Conservation (phyloP, 2,329 filamentous ascomycete genomes). For the Ophiognomonia clavigignenti-juglandacearum region DNA sequence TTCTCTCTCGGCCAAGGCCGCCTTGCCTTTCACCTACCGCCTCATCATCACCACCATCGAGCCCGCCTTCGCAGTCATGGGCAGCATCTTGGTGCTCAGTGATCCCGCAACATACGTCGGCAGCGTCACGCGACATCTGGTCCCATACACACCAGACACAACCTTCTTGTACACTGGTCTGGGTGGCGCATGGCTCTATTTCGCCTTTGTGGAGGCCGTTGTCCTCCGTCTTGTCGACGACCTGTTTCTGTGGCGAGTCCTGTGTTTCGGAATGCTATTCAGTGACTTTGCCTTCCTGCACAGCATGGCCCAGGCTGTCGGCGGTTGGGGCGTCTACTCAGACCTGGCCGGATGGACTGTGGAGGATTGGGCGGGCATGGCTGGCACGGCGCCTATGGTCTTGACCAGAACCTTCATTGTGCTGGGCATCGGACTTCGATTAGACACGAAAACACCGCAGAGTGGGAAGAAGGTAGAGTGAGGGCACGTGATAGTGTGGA, state of each 20-base stretch:
- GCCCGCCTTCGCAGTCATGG: slow-evolving; percentile 28
- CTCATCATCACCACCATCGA: slow-evolving; percentile 29
- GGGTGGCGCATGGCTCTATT: slow-evolving; percentile 28
- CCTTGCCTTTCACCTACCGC: slow-evolving; percentile 28
- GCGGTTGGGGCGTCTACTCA: slow-evolving; percentile 26
- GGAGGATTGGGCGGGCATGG: slow-evolving; percentile 25
- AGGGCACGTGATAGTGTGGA: no score
- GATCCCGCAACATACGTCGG: slow-evolving; percentile 24
- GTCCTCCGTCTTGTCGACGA: slow-evolving; percentile 29
- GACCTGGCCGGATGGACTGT: slow-evolving; percentile 23
- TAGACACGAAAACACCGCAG: no score
- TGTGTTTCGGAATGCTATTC: slow-evolving; percentile 32
- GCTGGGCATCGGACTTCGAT: slow-evolving; percentile 23
- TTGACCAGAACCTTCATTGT: slow-evolving; percentile 25
- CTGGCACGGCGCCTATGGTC: slow-evolving; percentile 23
- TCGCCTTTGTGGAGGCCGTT: slow-evolving; percentile 32
- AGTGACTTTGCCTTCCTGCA: slow-evolving; percentile 27
- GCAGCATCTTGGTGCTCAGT: slow-evolving; percentile 26
- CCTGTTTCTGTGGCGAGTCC: slow-evolving; percentile 28
- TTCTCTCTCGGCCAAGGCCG: slow-evolving; percentile 5
- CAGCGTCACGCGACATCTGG: slow-evolving; percentile 24
- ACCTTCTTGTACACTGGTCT: slow-evolving; percentile 28
- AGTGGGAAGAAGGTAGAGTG: no score
- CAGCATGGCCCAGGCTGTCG: slow-evolving; percentile 28
- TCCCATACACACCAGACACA: slow-evolving; percentile 17